Percentiles rank a stretch among this genome's conserved stretches.
phyloP scores from a whole-genome alignment of 1,284 basidiomycete species.

The Malassezia dermatis region DNA sequence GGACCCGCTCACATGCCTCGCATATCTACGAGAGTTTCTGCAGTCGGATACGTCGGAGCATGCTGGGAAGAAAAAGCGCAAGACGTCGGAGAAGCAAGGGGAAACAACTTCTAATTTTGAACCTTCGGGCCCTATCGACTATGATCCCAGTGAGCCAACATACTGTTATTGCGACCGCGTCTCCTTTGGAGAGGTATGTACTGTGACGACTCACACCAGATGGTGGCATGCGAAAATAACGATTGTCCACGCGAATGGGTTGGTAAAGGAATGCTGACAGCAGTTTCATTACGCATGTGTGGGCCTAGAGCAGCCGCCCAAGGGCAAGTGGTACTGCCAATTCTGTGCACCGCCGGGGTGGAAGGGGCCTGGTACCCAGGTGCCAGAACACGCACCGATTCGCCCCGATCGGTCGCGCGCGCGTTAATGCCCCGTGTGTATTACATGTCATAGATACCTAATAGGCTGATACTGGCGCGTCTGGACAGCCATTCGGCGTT shows the following conservation, averaged over 20 bases:
- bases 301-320: slow-evolving; percentile 25
- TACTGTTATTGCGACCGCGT: slow-evolving; percentile 53
- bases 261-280: neutral
- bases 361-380: slow-evolving; percentile 28
- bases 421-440: neutral
- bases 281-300: slow-evolving; percentile 44
- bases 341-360: slow-evolving; percentile 35
- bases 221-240: slow-evolving; percentile 50
- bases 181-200: slow-evolving; percentile 49
- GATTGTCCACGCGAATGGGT: slow-evolving; percentile 52
- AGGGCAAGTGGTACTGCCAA: slow-evolving; percentile 45
- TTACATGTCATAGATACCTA: neutral
- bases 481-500: neutral
- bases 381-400: slow-evolving; percentile 20
- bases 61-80: neutral
- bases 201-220: slow-evolving; percentile 15
- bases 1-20: slow-evolving; percentile 15
- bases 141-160: slow-evolving; percentile 51
- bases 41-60: neutral
- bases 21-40: slow-evolving; percentile 10
- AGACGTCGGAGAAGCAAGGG: neutral
- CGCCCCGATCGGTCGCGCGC: slow-evolving; percentile 7
- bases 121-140: slow-evolving; percentile 26
- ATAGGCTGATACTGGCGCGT: neutral
- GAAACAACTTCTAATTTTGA: neutral